Conservation (phyloP, 2,329 filamentous ascomycete species). For the Claviceps citrina region DNA sequence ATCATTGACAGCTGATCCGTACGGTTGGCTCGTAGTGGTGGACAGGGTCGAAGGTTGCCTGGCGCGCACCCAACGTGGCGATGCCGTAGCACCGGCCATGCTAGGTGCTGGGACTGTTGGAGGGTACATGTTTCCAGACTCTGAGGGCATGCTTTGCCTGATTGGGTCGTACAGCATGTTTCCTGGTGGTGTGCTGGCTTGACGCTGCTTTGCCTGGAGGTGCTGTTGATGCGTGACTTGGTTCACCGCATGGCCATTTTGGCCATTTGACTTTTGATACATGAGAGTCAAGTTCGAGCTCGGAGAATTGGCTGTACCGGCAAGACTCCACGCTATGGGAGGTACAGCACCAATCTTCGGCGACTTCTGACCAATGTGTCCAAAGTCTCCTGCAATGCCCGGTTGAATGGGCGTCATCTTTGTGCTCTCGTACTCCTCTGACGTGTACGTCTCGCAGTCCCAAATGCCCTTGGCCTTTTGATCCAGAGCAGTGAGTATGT, state of each 20-base stretch:
- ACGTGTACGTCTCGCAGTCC: constrained; percentile 53
- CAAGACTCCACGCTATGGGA: constrained; percentile 70
- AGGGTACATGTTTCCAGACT: constrained; percentile 31
- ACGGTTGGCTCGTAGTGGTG: constrained; percentile 9
- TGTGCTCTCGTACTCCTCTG: constrained; percentile 64
- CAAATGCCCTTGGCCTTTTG: constrained; percentile 79
- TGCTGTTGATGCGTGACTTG: constrained; percentile 4
- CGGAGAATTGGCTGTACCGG: constrained; percentile 72
- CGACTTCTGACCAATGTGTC: constrained; percentile 27
- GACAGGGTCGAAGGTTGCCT: constrained; percentile 14
- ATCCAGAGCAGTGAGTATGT: constrained; percentile 73
- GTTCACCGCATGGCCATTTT: constrained; percentile 1
- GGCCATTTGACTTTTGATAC: constrained; percentile 40
- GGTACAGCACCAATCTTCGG: constrained; percentile 25
- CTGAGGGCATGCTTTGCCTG: constrained; percentile 34
- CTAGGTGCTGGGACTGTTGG: constrained; percentile 34
- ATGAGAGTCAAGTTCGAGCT: constrained; percentile 71
- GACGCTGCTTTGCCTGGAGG: constrained; percentile 9
- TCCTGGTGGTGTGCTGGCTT: constrained; percentile 35
- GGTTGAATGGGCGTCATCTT: constrained; percentile 31
- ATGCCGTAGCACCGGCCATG: constrained; percentile 31
- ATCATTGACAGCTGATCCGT: constrained; percentile 17
- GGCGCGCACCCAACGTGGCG: constrained; percentile 18
- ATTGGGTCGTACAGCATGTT: constrained; percentile 48
- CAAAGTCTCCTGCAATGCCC: constrained; percentile 24